Evolutionary conservation across 768 basidiomycete genomes (phyloP).

Genomic region (Cyathus striatus): DNA sequence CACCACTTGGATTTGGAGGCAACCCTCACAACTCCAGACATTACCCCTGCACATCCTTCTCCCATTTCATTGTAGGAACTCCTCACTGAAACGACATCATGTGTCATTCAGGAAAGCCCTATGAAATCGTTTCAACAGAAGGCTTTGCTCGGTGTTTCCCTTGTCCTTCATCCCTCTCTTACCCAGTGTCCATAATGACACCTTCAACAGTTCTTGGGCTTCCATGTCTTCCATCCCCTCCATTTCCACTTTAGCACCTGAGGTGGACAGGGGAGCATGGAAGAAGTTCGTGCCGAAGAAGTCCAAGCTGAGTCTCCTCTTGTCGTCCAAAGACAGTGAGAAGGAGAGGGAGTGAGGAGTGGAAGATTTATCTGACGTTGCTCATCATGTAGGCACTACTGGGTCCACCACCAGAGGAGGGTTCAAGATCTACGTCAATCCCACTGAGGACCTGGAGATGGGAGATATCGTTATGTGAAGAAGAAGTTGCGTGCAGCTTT

Average conservation of each 20-base stretch:
- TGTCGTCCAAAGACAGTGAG: constrained; percentile 21
- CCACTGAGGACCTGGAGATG: constrained; percentile 55
- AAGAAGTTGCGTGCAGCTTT: constrained; percentile 61
- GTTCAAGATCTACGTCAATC: constrained; percentile 72
- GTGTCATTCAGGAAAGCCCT: constrained; percentile 22
- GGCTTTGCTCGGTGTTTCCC: constrained; percentile 9
- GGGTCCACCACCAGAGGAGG: constrained; percentile 33
- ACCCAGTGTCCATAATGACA: too few relatives aligned
- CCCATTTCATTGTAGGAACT: constrained; percentile 13
- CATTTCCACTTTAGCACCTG: too few relatives aligned
- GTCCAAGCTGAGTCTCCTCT: constrained; percentile 48
- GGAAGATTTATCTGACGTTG: constrained; percentile 57
- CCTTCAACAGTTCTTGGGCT: constrained; percentile 33
- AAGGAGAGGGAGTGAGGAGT: constrained; percentile 27
- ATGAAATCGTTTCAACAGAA: constrained; percentile 24
- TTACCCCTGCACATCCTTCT: constrained; percentile 37
- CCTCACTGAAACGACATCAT: not conserved
- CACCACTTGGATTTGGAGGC: constrained; percentile 76
- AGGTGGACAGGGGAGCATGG: constrained; percentile 15
- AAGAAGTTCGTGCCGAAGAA: constrained; percentile 67
- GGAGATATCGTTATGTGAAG: constrained; percentile 71
- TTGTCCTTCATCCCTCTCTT: too few relatives aligned
- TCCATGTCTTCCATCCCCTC: constrained; percentile 20
- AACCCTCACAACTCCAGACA: constrained; percentile 54
- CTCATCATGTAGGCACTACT: constrained; percentile 40